These are phyloP conservation scores for Metschnikowia hibisci DNA, from an alignment of 805 yeast genomes.

Conservation along the genomic window DNA sequence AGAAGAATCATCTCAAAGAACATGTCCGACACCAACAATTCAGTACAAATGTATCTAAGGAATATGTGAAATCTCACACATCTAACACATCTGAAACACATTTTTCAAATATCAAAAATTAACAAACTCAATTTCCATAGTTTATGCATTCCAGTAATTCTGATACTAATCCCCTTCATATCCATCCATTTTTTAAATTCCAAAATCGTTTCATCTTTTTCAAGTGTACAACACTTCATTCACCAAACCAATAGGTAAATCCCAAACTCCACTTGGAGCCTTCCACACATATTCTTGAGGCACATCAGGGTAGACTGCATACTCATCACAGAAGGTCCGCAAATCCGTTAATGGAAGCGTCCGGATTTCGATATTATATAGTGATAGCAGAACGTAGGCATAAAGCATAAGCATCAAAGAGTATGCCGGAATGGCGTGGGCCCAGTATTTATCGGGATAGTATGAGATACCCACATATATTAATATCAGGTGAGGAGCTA, in stretches of 20 bases:
- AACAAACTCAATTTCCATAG: too few species aligned
- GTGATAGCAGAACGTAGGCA: conserved; percentile 63
- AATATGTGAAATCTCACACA: too few species aligned
- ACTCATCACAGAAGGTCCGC: conserved; percentile 67
- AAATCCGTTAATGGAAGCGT: conserved; percentile 58
- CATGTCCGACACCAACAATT: too few species aligned
- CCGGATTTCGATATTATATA: conserved; percentile 73
- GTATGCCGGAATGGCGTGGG: conserved; percentile 70
- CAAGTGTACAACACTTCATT: conserved; percentile 55
- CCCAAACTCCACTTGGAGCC: conserved; percentile 84
- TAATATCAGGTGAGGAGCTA: conserved; percentile 58
- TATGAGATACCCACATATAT: conserved; percentile 55
- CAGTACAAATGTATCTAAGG: too few species aligned
- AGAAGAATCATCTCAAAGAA: too few species aligned
- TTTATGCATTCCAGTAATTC: too few species aligned
- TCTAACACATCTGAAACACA: too few species aligned
- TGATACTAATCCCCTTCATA: too few species aligned
- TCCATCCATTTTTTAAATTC: too few species aligned
- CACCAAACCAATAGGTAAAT: conserved; percentile 69
- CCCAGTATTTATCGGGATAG: conserved; percentile 92
- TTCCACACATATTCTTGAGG: conserved; percentile 42
- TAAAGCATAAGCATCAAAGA: conserved; percentile 68
- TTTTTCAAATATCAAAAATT: too few species aligned
- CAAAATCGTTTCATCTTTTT: too few species aligned
- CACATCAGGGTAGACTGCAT: conserved; percentile 35